Base-by-base conservation (phyloP, 306 rosid genomes). In the Cucurbita moschata region DNA sequence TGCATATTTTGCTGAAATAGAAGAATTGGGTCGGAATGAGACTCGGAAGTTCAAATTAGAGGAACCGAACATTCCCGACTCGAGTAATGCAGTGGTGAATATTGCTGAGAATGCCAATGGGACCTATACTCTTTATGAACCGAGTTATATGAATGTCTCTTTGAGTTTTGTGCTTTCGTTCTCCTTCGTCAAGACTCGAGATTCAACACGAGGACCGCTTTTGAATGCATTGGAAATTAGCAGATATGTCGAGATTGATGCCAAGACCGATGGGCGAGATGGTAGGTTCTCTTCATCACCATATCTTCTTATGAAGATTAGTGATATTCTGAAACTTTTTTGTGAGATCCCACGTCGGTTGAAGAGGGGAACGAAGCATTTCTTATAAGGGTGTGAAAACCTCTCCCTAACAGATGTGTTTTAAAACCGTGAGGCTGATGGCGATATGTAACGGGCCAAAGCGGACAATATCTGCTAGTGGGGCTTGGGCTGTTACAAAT, bases 51-150 rank as follows among this genome's bases (percentile, higher is more conserved):
- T 93, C 81, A 88, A 86, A 81, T 55, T 93, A 73, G 77, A 75
- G 74, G 90, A 90, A 77, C 98, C 97, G 67, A 75, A 73, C 71
- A 76, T 86, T 23, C 79, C 80, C 50, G 98, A 93, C 74, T 86
- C 84, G 42, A 90, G 89, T 80, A 82, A 81, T 79, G 96, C 98
- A 38, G 94, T 87, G 60, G 98, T 93, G 63, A 90, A 93, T 82
- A 90, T 93, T 44, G 98, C 94, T 14, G 97, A 90, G 89, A 90
- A 93, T 87, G 98, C 98, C 23, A 90, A 93, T 79, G 96, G 94
- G 49, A 86, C 85, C 77, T 93, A 83, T 85, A 90, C 86, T 58
- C 97, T 93, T 81, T 93, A 93, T 77, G 98, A 93, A 78, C 98
- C 97, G 26, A 93, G 98, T 79, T 93, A 93, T 79, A 90, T 93